phyloP scores from a whole-genome alignment of 495 filamentous ascomycete genomes.

The Lentithecium fluviatile region DNA sequence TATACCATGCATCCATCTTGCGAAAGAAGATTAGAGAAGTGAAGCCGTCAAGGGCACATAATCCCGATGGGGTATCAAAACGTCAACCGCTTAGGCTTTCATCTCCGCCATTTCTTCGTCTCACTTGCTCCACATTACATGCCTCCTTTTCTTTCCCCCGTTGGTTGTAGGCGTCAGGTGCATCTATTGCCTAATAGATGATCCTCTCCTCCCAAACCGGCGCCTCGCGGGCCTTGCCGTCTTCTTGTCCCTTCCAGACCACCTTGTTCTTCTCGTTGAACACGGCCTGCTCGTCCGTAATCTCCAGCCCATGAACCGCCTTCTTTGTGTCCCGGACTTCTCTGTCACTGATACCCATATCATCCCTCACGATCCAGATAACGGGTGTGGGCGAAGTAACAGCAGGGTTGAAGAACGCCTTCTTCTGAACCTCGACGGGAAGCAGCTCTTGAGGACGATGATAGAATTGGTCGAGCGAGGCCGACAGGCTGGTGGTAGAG shows the following conservation, averaged over 20 bases:
- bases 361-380: conserved; percentile 70
- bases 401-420: conserved; percentile 68
- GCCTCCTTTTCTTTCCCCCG: too few species aligned
- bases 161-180: too few species aligned
- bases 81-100: too few species aligned
- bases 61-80: too few species aligned
- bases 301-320: conserved; percentile 45
- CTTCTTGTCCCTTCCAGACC: conserved; percentile 48
- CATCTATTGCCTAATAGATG: conserved; percentile 35
- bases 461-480: conserved; percentile 62
- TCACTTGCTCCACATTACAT: too few species aligned
- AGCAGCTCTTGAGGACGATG: conserved; percentile 52
- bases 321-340: conserved; percentile 60
- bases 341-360: conserved; percentile 60
- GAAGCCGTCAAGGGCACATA: too few species aligned
- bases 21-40: too few species aligned
- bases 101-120: too few species aligned
- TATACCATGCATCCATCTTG: too few species aligned
- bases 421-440: conserved; percentile 49
- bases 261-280: conserved; percentile 63
- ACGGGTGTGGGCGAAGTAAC: conserved; percentile 58
- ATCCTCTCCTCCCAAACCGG: conserved; percentile 44
- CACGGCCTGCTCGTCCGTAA: conserved; percentile 65
- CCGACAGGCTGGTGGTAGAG: conserved; percentile 58
- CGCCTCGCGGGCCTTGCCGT: conserved; percentile 24